These are phyloP conservation scores for Nepenthes mirabilis DNA, from an alignment of 148 eudicot species.

Conservation along the genomic window DNA sequence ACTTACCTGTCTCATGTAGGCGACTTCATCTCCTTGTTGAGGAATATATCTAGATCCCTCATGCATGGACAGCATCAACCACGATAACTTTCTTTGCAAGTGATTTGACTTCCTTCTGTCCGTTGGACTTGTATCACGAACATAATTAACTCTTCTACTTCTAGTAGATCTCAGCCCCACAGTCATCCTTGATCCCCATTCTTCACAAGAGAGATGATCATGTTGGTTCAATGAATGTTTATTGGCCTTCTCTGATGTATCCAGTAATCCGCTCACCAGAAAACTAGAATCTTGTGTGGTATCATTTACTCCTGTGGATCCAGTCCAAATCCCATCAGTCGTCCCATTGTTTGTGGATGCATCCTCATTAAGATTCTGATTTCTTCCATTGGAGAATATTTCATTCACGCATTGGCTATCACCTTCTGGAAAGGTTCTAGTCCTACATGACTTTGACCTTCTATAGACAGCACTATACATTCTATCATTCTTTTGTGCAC, in stretches of 20 bases:
- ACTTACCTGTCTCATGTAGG: slow-evolving; percentile 80
- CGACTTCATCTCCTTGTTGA: slow-evolving; percentile 84
- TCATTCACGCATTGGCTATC: slow-evolving; percentile 25
- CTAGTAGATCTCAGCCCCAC: slow-evolving; percentile 69
- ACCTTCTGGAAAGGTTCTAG: slow-evolving; percentile 28
- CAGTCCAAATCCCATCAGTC: slow-evolving; percentile 20
- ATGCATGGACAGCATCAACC: slow-evolving; percentile 72
- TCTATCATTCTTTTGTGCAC: slow-evolving; percentile 34
- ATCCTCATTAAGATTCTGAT: slow-evolving; percentile 21
- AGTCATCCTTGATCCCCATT: slow-evolving; percentile 39
- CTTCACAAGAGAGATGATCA: slow-evolving; percentile 35
- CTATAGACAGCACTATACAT: slow-evolving; percentile 84
- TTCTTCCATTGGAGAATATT: slow-evolving; percentile 38
- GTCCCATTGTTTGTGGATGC: slow-evolving; percentile 13
- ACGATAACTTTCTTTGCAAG: slow-evolving; percentile 48
- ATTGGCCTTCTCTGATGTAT: slow-evolving; percentile 24
- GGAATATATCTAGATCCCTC: slow-evolving; percentile 89
- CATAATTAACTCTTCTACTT: slow-evolving; percentile 50
- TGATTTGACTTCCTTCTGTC: slow-evolving; percentile 49
- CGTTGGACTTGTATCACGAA: slow-evolving; percentile 41
- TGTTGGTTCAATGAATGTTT: slow-evolving; percentile 18
- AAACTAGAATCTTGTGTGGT: slow-evolving; percentile 20
- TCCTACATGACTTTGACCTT: slow-evolving; percentile 57
- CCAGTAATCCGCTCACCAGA: slow-evolving; percentile 20
- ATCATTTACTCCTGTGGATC: slow-evolving; percentile 19